A percentile compares a stretch with the other conserved stretches of the same genome.
Conservation (phyloP, 2,329 filamentous ascomycete species). For the Waltergamsia citrina region DNA sequence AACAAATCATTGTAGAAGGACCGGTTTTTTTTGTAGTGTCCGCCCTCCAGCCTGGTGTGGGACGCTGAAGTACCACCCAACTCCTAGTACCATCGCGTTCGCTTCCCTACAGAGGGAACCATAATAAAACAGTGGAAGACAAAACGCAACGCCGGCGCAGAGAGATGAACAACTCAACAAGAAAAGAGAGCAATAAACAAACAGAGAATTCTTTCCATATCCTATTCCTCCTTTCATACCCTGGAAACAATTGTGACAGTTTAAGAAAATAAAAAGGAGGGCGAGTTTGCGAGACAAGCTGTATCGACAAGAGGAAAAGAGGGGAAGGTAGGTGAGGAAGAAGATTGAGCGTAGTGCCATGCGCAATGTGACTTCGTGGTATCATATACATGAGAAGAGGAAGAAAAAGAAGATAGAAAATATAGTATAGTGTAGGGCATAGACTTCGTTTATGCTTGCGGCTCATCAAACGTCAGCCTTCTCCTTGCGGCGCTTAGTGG, state of each 20-base stretch:
- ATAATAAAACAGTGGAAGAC: no score
- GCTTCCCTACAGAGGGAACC: no score
- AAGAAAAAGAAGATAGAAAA: slow-evolving; percentile 1
- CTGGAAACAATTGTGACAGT: not conserved
- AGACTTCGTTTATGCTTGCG: slow-evolving; percentile 36
- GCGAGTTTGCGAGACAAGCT: not conserved
- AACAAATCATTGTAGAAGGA: no score
- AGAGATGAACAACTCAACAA: not conserved
- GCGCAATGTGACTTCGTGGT: slow-evolving; percentile 5
- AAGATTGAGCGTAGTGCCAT: not conserved
- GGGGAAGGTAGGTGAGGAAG: no score
- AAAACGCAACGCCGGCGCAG: not conserved
- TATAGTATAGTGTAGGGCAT: not conserved
- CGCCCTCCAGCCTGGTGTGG: no score
- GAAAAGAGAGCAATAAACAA: not conserved
- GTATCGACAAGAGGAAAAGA: not conserved
- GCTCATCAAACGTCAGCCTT: slow-evolving; percentile 73
- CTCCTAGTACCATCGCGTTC: no score
- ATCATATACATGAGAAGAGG: slow-evolving; percentile 8
- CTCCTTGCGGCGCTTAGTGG: slow-evolving; percentile 61
- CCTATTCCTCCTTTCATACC: not conserved
- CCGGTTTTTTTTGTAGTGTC: no score
- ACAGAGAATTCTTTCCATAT: not conserved
- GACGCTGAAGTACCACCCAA: no score
- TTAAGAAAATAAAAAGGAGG: not conserved